Conservation (phyloP, 176 grass and related monocot species). For the Areca catechu region DNA sequence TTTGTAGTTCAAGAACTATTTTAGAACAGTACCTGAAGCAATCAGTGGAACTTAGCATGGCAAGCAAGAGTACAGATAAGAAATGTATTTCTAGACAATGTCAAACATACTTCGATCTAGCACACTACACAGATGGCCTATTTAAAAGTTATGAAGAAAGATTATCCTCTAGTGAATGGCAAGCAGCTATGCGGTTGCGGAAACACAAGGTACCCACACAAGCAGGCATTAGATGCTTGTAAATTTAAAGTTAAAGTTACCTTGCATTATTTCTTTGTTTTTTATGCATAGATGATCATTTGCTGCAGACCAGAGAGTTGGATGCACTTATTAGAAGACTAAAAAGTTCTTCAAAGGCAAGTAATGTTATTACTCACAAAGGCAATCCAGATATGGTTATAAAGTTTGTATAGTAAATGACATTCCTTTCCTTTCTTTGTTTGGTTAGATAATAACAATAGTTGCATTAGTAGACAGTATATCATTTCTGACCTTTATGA, state of each 20-base stretch:
- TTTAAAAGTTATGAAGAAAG: conserved; percentile 94
- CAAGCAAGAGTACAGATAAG: conserved; percentile 37
- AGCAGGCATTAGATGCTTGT: neutral
- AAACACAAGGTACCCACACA: conserved; percentile 54
- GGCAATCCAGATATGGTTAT: too few relatives aligned
- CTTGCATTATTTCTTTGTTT: neutral
- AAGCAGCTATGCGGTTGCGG: conserved; percentile 77
- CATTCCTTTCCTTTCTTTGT: too few relatives aligned
- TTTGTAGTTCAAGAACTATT: conserved; percentile 75
- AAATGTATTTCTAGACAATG: conserved; percentile 58
- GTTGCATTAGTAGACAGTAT: too few relatives aligned
- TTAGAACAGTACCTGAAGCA: conserved; percentile 83
- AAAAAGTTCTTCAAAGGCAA: conserved; percentile 73
- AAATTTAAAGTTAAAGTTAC: conserved; percentile 9
- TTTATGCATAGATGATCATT: conserved; percentile 23
- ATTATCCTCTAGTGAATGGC: conserved; percentile 85
- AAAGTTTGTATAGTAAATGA: too few relatives aligned
- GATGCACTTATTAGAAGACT: conserved; percentile 79
- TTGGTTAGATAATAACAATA: too few relatives aligned
- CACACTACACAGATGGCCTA: conserved; percentile 81
- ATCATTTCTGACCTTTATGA: too few relatives aligned
- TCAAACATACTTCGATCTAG: conserved; percentile 69
- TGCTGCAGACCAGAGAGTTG: conserved; percentile 67
- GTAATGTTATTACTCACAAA: neutral
- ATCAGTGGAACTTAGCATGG: conserved; percentile 60